phyloP scores from a whole-genome alignment of 2,329 filamentous ascomycete species.

The Phialemoniopsis sp. region DNA sequence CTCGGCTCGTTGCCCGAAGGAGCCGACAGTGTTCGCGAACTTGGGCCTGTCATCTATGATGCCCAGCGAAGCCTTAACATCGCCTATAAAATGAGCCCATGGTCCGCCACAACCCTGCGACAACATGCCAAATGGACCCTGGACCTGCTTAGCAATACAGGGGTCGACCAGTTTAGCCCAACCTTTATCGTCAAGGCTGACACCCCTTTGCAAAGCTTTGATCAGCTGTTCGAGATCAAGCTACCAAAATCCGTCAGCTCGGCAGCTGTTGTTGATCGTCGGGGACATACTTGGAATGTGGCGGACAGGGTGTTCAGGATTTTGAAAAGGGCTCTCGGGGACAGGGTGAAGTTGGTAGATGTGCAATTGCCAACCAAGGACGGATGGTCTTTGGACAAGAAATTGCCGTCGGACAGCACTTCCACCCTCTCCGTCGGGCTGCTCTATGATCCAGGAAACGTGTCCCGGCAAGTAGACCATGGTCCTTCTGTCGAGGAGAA shows the following conservation, averaged over 20 bases:
- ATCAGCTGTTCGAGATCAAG: slow-evolving; percentile 36
- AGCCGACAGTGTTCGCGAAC: slow-evolving; percentile 27
- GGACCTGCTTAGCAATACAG: slow-evolving; percentile 64
- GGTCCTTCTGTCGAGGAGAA: slow-evolving; percentile 85
- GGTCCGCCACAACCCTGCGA: slow-evolving; percentile 72
- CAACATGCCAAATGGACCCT: slow-evolving; percentile 73
- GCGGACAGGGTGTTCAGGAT: slow-evolving; percentile 58
- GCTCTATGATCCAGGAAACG: slow-evolving; percentile 68
- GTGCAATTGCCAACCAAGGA: slow-evolving; percentile 33
- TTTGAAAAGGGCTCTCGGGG: slow-evolving; percentile 67
- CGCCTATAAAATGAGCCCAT: slow-evolving; percentile 84
- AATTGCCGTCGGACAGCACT: not conserved
- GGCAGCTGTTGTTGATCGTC: slow-evolving; percentile 22
- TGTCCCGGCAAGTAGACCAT: slow-evolving; percentile 75
- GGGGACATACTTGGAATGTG: slow-evolving; percentile 38
- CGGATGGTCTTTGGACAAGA: not conserved
- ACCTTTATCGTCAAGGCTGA: slow-evolving; percentile 70
- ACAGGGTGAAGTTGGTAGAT: slow-evolving; percentile 68
- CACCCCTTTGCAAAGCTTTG: slow-evolving; percentile 50
- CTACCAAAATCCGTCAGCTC: slow-evolving; percentile 5
- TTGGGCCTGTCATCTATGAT: slow-evolving; percentile 73
- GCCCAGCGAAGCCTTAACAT: slow-evolving; percentile 71
- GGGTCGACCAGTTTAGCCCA: slow-evolving; percentile 76
- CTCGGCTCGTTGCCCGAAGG: slow-evolving; percentile 36
- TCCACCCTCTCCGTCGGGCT: slow-evolving; percentile 57